Percentiles rank a stretch among this genome's conserved stretches.
These are phyloP conservation scores for Rutidosis leptorrhynchoides DNA, from an alignment of 129 eudicot genomes.

Conservation along the genomic window DNA sequence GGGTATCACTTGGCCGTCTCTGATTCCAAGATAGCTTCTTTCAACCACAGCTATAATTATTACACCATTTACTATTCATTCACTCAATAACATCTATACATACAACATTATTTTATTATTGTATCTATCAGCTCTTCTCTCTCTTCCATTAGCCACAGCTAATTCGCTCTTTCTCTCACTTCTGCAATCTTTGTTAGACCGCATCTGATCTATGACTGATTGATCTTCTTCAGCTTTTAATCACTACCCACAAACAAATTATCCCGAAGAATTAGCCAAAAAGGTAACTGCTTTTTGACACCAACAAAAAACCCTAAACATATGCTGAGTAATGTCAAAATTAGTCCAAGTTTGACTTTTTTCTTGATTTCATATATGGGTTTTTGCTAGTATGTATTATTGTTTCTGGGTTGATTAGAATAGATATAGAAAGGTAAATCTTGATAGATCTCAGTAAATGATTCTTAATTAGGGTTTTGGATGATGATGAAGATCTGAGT, in stretches of 20 bases:
- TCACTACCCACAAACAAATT: conserved; percentile 27
- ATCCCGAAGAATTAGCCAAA: conserved; percentile 8
- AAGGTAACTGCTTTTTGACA: conserved; percentile 20
- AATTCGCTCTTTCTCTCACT: conserved; percentile 12
- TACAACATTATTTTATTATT: background rate
- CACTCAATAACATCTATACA: conserved; percentile 3
- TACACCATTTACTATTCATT: conserved; percentile 27
- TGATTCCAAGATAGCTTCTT: conserved; percentile 28
- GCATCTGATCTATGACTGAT: conserved; percentile 33
- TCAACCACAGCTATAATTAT: conserved; percentile 23
- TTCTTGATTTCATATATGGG: conserved; percentile 14
- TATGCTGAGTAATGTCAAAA: conserved; percentile 9
- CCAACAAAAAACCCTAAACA: conserved; percentile 13
- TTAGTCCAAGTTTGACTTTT: conserved; percentile 30
- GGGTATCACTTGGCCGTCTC: conserved; percentile 7
- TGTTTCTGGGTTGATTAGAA: conserved; percentile 28
- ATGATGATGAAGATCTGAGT: conserved; percentile 31
- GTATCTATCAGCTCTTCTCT: background rate
- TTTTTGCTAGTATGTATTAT: conserved; percentile 15
- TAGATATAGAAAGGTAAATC: conserved; percentile 12
- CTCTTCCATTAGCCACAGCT: background rate
- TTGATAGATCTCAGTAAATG: conserved; percentile 25
- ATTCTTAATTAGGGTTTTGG: conserved; percentile 21
- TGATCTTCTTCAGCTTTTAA: conserved; percentile 27
- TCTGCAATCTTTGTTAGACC: conserved; percentile 27